Conservation (phyloP, 2,329 filamentous ascomycete genomes). For the Colletotrichum neosansevieriae region DNA sequence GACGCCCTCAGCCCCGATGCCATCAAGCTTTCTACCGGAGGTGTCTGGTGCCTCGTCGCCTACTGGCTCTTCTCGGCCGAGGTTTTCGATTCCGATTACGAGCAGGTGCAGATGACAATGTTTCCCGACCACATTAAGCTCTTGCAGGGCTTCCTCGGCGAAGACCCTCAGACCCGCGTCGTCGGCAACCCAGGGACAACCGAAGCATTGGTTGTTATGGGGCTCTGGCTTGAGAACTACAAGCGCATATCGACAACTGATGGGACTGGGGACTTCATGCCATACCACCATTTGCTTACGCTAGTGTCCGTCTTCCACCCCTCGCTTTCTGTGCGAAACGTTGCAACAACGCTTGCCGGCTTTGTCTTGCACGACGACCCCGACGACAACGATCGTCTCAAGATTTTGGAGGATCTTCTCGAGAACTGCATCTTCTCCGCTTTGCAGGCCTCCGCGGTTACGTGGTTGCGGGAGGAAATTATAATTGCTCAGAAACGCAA, state of each 20-base stretch:
- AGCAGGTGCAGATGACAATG: slow-evolving; percentile 65
- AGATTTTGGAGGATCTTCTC: slow-evolving; percentile 73
- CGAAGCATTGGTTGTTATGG: slow-evolving; percentile 71
- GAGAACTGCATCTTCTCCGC: slow-evolving; percentile 74
- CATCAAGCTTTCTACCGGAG: slow-evolving; percentile 70
- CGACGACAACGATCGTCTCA: slow-evolving; percentile 67
- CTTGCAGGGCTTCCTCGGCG: slow-evolving; percentile 65
- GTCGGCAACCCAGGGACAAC: slow-evolving; percentile 64
- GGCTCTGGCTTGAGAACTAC: slow-evolving; percentile 68
- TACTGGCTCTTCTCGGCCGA: slow-evolving; percentile 74
- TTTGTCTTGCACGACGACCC: slow-evolving; percentile 69
- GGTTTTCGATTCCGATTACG: slow-evolving; percentile 69
- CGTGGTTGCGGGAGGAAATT: slow-evolving; percentile 74
- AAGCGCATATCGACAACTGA: slow-evolving; percentile 55
- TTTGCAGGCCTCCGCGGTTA: slow-evolving; percentile 72
- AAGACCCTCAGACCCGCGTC: slow-evolving; percentile 63
- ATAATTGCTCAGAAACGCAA: slow-evolving; percentile 57
- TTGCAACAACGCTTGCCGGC: slow-evolving; percentile 66
- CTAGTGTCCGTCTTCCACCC: slow-evolving; percentile 70
- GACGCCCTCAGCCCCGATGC: slow-evolving; percentile 61
- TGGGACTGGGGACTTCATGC: slow-evolving; percentile 61
- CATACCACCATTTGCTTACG: slow-evolving; percentile 70
- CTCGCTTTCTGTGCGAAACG: slow-evolving; percentile 65
- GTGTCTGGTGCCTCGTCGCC: slow-evolving; percentile 68
- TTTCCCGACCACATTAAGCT: slow-evolving; percentile 71